Evolutionary conservation across 2,329 filamentous ascomycete genomes (phyloP).

Genomic region (Epichloe bromicola): DNA sequence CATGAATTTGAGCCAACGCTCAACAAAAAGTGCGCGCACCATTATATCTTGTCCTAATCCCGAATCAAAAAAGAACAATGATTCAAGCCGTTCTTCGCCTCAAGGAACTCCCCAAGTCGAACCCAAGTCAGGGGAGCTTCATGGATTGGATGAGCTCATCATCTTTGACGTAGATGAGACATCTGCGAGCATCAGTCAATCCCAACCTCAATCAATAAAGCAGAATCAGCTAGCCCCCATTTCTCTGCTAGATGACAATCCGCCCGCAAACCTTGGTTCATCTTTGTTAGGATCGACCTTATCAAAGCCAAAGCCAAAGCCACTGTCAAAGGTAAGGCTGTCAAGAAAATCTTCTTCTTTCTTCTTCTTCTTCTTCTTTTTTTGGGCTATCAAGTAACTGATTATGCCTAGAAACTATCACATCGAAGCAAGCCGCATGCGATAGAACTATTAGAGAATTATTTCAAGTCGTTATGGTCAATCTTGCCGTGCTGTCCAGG

Average conservation of each 20-base stretch:
- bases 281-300: background rate
- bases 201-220: background rate
- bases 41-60: background rate
- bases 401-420: background rate
- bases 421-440: conserved; percentile 5
- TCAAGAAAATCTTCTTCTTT: background rate
- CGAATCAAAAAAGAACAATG: background rate
- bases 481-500: conserved; percentile 15
- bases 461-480: conserved; percentile 7
- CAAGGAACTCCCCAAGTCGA: background rate
- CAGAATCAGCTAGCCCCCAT: background rate
- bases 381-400: background rate
- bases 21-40: background rate
- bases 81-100: conserved; percentile 2
- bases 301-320: background rate
- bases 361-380: background rate
- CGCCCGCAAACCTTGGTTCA: background rate
- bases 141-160: conserved; percentile 1
- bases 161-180: background rate
- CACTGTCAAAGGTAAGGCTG: background rate
- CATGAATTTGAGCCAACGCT: background rate
- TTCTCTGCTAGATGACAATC: conserved; percentile 1
- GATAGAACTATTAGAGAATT: conserved; percentile 6
- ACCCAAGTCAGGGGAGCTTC: background rate
- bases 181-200: background rate